A percentile compares a stretch with the other conserved stretches of the same genome.
These are phyloP conservation scores for Kalmanozyma brasiliensis DNA, from an alignment of 1,284 basidiomycete genomes.

Conservation along the genomic window DNA sequence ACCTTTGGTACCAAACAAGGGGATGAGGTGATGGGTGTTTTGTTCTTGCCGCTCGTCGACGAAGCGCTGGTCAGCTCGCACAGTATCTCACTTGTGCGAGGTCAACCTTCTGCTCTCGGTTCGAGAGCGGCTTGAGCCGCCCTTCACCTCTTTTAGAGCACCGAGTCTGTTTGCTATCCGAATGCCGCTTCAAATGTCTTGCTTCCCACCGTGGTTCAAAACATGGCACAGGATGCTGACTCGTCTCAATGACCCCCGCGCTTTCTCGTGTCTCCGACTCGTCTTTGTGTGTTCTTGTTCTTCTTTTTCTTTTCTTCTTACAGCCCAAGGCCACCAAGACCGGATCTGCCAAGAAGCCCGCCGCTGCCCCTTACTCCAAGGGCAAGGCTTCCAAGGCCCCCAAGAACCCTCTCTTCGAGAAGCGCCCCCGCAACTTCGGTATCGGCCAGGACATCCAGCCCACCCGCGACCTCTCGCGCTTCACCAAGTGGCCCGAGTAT, in stretches of 20 bases:
- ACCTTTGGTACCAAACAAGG: slow-evolving; percentile 23
- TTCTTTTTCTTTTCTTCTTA: slow-evolving; percentile 17
- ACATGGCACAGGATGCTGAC: slow-evolving; percentile 58
- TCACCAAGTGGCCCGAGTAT: slow-evolving; percentile 99
- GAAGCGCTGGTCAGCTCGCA: slow-evolving; percentile 36
- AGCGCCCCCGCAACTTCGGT: slow-evolving; percentile 89
- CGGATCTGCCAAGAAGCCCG: slow-evolving; percentile 63
- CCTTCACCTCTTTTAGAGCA: slow-evolving; percentile 58
- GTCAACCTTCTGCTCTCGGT: slow-evolving; percentile 31
- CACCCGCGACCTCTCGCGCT: slow-evolving; percentile 90
- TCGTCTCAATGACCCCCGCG: slow-evolving; percentile 66
- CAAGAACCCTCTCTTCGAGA: slow-evolving; percentile 97
- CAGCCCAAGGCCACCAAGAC: slow-evolving; percentile 67
- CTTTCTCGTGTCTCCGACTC: slow-evolving; percentile 10
- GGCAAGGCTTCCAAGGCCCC: slow-evolving; percentile 71
- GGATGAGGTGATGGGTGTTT: slow-evolving; percentile 32
- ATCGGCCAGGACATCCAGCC: slow-evolving; percentile 96
- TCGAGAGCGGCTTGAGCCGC: slow-evolving; percentile 11
- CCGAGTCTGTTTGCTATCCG: slow-evolving; percentile 54
- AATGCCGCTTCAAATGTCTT: slow-evolving; percentile 37
- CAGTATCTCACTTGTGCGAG: slow-evolving; percentile 8
- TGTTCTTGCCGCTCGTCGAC: slow-evolving; percentile 12
- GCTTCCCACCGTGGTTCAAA: slow-evolving; percentile 37
- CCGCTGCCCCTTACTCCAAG: slow-evolving; percentile 63
- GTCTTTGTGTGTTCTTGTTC: slow-evolving; percentile 1